Evolutionary conservation across 768 basidiomycete genomes (phyloP), one percentile per base, ranked within the genome.

Genomic region (Heimioporus sp.): DNA sequence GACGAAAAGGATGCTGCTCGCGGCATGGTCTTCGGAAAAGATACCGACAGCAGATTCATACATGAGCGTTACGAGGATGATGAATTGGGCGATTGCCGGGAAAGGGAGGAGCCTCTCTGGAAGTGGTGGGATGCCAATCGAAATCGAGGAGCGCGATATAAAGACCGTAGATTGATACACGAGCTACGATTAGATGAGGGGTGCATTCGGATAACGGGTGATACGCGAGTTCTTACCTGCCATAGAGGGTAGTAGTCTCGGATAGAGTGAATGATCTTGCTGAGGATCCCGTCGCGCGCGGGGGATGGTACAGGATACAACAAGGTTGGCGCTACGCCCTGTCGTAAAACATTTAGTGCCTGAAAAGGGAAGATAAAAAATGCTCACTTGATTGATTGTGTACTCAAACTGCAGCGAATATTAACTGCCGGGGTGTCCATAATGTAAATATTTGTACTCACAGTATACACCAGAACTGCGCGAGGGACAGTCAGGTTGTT

Each of bases 211-310:
- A 44, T 24, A 44, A 50, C 21, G 43, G 51, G 51, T 43, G 54
- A 28, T 28, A 28, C 57, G 55, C 62, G 6, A 1, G 36, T 12
- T 17, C 77, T 21, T 54, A 87, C 90, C 85, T 92, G 91, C 90
- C 93, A 97, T 37, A 96, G 79, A 2, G 94, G 94, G 70, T 98
- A 98, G 66, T 94, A 98, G 64, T 98, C 96, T 35, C 92, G 79
- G 17, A 93, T 77, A 1, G 82, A 85, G 61, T 90, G 83, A 51
- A 98, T 90, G 53, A 98, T 78, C 63, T 78, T 81, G 63, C 85
- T 81, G 45, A 96, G 75, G 12, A 92, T 45, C 49, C 82, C 78
- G 54, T 86, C 75, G 5, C 73, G 71, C 8, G 81, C 79, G 1
- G 75, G 65, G 0, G 80, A 76, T 0, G 95, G 94, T 11, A 96